Conservation (phyloP, 768 basidiomycete genomes). For the Rhizopogon sp. region DNA sequence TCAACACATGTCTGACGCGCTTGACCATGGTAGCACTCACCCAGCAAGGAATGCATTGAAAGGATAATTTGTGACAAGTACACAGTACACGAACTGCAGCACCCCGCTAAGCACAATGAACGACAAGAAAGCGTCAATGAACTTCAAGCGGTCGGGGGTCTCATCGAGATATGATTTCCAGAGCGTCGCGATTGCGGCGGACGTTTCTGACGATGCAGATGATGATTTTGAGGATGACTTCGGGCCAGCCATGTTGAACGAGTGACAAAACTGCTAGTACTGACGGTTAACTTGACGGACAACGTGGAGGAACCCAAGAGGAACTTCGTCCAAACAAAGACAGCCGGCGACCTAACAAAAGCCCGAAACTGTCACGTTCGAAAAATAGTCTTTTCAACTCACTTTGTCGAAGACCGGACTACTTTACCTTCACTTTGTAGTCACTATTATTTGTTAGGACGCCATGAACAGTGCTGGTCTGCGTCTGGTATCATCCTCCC, state of each 20-base stretch:
- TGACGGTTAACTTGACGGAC: background rate
- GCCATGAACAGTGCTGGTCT: conserved; percentile 18
- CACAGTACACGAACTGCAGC: conserved; percentile 86
- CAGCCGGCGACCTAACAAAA: conserved; percentile 11
- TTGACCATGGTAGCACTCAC: conserved; percentile 40
- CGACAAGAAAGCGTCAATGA: conserved; percentile 88
- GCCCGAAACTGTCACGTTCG: conserved; percentile 4
- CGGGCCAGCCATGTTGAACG: conserved; percentile 30
- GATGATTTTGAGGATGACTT: conserved; percentile 23
- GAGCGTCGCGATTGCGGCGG: conserved; percentile 46
- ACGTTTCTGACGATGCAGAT: conserved; percentile 13
- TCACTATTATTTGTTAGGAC: background rate
- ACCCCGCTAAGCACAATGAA: conserved; percentile 92
- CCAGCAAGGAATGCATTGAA: conserved; percentile 97
- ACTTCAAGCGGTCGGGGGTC: conserved; percentile 83
- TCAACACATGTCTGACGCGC: background rate
- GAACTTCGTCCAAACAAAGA: conserved; percentile 9
- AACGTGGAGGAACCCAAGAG: conserved; percentile 18
- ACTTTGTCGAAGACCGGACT: background rate
- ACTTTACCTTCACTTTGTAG: background rate
- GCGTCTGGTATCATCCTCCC: conserved; percentile 20
- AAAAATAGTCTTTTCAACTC: conserved; percentile 10
- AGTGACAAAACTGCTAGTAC: conserved; percentile 3
- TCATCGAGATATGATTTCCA: conserved; percentile 74
- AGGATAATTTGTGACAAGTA: conserved; percentile 88